Base-by-base conservation (phyloP, 1,139 yeast genomes). In the Zygoascus hellenicus region DNA sequence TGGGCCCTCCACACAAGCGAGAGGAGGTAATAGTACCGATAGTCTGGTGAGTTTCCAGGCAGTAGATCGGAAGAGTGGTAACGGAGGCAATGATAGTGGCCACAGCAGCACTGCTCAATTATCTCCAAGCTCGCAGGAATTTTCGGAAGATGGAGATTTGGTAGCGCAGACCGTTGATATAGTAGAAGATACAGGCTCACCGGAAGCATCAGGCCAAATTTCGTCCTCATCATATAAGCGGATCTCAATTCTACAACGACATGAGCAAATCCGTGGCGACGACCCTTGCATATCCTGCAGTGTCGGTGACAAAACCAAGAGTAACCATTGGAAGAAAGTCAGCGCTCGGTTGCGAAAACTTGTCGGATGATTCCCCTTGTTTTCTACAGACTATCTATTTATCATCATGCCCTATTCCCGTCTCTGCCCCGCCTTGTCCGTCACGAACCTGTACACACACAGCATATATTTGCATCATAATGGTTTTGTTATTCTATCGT, bases 101-200 rank as follows among this genome's bases (percentile, higher is more conserved):
- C 16, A 35, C 16, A 39, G 36, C 30, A 31, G 32, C 31, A 35
- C 13, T 31, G 38, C 43, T 16, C 46, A 31, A 15, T 22, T n/a
- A 14, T 30, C 43, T 11, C 38, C 33, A 43, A 48, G 39, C 10
- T 43, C 40, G 10, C 46, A 29, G 16, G 16, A 35, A 34, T 43
- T 35, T 13, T 28, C 36, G 13, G 46, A 43, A 11, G 46, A 43
- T 14, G 34, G 37, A 10, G 38, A 41, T 7, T n/a, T 13, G 10
- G 16, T 22, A 2, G 15, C 7, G 16, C 26, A 22, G 7, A 15
- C 30, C 6, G 17, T 36, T 2, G 22, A 19, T n/a, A 17, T 19
- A n/a, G 39, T 36, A 16, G 39, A 36, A n/a, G 15, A 13, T 13
- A n/a, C 14, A 6, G 2, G 17, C 3, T 4, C 39, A 2, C 5